Conservation (phyloP, 345 rosid genomes). For the Lepidium africanum region DNA sequence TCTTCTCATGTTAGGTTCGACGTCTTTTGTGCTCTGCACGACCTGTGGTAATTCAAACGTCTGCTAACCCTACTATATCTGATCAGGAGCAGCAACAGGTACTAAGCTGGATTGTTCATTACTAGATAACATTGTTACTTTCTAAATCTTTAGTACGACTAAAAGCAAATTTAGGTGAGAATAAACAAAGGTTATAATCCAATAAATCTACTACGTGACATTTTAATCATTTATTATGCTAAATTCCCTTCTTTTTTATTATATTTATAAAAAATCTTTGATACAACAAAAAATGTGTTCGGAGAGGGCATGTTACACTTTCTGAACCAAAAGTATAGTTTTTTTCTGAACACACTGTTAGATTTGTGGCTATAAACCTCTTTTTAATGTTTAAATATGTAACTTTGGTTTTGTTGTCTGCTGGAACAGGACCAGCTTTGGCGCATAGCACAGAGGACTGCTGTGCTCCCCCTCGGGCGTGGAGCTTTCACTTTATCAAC, state of each 20-base stretch:
- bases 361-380: neutral
- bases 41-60: constrained; percentile 79
- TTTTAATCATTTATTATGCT: neutral
- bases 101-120: constrained; percentile 6
- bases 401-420: constrained; percentile 17
- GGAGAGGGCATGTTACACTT: neutral
- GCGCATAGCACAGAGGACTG: constrained; percentile 93
- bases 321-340: neutral
- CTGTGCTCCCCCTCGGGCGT: constrained; percentile 94
- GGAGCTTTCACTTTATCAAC: constrained; percentile 97
- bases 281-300: neutral
- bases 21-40: constrained; percentile 84
- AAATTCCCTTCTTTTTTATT: neutral
- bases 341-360: neutral
- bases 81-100: constrained; percentile 99
- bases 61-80: constrained; percentile 65
- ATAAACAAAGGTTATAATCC: neutral
- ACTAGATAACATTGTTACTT: neutral
- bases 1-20: constrained; percentile 52
- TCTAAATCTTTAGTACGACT: neutral
- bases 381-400: neutral
- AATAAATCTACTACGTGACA: neutral
- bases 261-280: neutral
- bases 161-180: neutral
- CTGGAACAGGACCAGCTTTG: constrained; percentile 78